phyloP scores from a whole-genome alignment of 805 yeast species.

The Tetrapisispora fleetii region DNA sequence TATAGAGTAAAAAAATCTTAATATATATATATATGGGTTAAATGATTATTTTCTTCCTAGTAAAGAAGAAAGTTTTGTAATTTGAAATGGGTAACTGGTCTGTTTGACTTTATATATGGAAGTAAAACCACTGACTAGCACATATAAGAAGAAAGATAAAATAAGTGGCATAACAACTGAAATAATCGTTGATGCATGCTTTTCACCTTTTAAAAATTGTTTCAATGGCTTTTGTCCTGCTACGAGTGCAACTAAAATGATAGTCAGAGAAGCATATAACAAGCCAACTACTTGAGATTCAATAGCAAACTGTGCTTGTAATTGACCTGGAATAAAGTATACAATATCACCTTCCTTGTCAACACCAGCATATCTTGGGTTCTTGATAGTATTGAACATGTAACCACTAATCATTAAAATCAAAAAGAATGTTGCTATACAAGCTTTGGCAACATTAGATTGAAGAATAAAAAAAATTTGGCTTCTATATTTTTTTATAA shows the following conservation, averaged over 20 bases:
- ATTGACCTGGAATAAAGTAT: slow-evolving; percentile 53
- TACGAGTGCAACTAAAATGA: slow-evolving; percentile 48
- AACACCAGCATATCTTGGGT: slow-evolving; percentile 43
- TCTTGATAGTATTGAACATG: slow-evolving; percentile 86
- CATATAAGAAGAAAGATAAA: slow-evolving; percentile 37
- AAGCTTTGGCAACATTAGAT: slow-evolving; percentile 64
- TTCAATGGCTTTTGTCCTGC: slow-evolving; percentile 40
- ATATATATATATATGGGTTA: too few relatives aligned
- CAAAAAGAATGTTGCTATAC: slow-evolving; percentile 46
- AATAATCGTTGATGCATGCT: slow-evolving; percentile 22
- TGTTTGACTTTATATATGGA: slow-evolving; percentile 61
- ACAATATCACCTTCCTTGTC: slow-evolving; percentile 33
- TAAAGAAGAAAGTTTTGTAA: slow-evolving; percentile 1
- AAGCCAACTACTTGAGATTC: slow-evolving; percentile 83
- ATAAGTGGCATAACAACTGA: slow-evolving; percentile 41
- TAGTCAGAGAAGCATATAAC: slow-evolving; percentile 58
- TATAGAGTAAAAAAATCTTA: not conserved
- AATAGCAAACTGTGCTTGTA: slow-evolving; percentile 68
- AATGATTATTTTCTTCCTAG: not conserved
- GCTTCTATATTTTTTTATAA: slow-evolving; percentile 26
- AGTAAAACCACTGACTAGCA: slow-evolving; percentile 55
- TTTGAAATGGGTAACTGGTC: slow-evolving; percentile 64
- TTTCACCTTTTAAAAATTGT: slow-evolving; percentile 23
- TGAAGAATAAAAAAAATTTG: slow-evolving; percentile 34
- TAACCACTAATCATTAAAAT: slow-evolving; percentile 77